Conservation (phyloP, 352 stramenopile genomes). For the Pythium folliculosum region DNA sequence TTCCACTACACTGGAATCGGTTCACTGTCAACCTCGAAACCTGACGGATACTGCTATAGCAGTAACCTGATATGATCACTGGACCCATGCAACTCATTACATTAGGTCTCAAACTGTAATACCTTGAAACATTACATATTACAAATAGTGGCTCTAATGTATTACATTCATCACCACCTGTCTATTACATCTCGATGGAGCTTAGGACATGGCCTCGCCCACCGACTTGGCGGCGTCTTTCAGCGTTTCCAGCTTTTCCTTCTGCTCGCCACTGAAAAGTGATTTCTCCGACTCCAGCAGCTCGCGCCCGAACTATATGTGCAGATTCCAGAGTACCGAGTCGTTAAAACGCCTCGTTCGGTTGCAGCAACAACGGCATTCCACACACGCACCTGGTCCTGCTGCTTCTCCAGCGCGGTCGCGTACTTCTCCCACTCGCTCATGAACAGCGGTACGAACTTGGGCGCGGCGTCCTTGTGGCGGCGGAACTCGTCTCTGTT, state of each 20-base stretch:
- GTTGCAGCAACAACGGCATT: background rate
- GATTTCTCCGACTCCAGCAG: conserved; percentile 58
- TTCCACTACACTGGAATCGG: too few species aligned
- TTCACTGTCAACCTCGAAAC: too few species aligned
- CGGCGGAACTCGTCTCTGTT: conserved; percentile 80
- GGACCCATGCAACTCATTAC: background rate
- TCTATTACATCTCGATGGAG: too few species aligned
- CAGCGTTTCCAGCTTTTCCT: conserved; percentile 68
- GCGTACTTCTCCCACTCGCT: conserved; percentile 81
- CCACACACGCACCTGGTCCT: conserved; percentile 42
- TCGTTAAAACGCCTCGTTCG: background rate
- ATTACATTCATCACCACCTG: too few species aligned
- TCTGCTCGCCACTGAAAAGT: conserved; percentile 67
- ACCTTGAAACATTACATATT: background rate
- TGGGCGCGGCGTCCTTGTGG: conserved; percentile 72
- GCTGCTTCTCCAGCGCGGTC: conserved; percentile 46
- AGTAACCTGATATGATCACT: too few species aligned
- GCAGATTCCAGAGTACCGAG: background rate
- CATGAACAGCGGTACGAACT: conserved; percentile 81
- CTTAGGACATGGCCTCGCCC: conserved; percentile 52
- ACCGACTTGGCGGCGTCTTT: conserved; percentile 71
- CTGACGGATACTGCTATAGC: too few species aligned
- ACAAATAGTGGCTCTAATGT: too few species aligned
- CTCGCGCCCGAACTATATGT: conserved; percentile 59
- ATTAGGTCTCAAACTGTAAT: background rate